Conservation (phyloP, 768 basidiomycete species). For the Podaxis sp. region DNA sequence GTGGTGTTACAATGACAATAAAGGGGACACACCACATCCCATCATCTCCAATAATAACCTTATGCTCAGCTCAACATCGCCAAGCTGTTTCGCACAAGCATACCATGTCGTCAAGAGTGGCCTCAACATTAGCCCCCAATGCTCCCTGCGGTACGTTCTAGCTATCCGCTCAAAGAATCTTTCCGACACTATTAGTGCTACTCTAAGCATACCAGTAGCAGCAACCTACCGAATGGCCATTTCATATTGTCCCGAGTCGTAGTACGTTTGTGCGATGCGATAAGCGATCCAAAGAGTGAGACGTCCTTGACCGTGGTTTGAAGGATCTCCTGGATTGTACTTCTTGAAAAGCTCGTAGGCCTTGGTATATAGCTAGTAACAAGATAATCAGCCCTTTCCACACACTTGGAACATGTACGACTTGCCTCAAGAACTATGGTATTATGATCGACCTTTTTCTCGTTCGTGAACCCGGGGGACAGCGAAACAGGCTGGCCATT, state of each 20-base stretch:
- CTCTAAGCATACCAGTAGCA: neutral
- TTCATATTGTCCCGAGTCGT: conserved; percentile 76
- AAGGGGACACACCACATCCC: conserved; percentile 55
- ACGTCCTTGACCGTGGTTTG: conserved; percentile 62
- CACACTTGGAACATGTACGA: neutral
- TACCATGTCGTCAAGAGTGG: conserved; percentile 81
- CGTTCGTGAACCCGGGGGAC: conserved; percentile 80
- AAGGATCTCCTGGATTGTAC: conserved; percentile 39
- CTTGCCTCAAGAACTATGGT: conserved; percentile 79
- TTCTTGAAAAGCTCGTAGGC: conserved; percentile 93
- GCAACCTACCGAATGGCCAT: conserved; percentile 78
- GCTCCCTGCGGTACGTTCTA: conserved; percentile 82
- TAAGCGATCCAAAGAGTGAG: conserved; percentile 89
- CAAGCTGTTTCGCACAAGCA: conserved; percentile 74
- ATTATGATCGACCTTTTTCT: conserved; percentile 90
- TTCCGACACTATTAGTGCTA: conserved; percentile 1
- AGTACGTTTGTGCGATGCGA: conserved; percentile 86
- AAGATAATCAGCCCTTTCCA: neutral
- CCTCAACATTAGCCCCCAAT: conserved; percentile 72
- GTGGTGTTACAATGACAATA: neutral
- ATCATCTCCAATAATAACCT: conserved; percentile 82
- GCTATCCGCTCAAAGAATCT: conserved; percentile 95
- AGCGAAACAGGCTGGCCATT: conserved; percentile 23
- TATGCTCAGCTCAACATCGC: conserved; percentile 74
- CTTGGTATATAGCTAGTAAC: conserved; percentile 80